Evolutionary conservation across 768 basidiomycete genomes (phyloP), one percentile per base, ranked within the genome.

Genomic region (Lactarius indigo): DNA sequence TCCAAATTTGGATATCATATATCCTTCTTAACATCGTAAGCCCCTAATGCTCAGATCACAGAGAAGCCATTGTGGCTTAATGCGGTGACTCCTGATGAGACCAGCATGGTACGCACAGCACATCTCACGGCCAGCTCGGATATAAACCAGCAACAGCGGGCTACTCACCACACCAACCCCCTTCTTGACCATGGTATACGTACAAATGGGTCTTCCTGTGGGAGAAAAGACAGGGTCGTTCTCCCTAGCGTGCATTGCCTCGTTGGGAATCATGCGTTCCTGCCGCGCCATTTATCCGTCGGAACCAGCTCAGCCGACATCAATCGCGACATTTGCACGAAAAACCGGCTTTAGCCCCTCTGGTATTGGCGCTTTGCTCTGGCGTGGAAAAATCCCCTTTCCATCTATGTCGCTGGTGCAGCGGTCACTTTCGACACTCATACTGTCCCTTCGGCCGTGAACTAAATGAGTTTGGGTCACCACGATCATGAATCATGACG

Each of bases 401-500:
- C 50, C 50, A 52, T 52, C 50, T 52, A 26, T 26, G 50, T 52
- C 50, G 50, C 26, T 17, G 23, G 23, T 52, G 50, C 23, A 50
- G 41, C 47, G 8, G 15, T 41, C 15, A 15, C 15, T 41, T 44
- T n/a, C 3, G 10, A 44, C 42, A 20, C 8, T 3, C n/a, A n/a
- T 23, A 30, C 54, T 30, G 15, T 31, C 54, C 55, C 20, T 56
- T 33, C 30, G 55, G 55, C 10, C 55, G 28, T 31, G 17, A 33
- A 18, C 30, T 30, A 30, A 56, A 56, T 30, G 31, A 33, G 55
- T 33, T 33, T 56, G 55, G 55, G 28, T 31, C 44, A 44, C 44
- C 44, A 35, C 59, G 59, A 61, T 66, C 28, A 52, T 52, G 50
- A 35, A 57, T 57, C 56, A 60, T 68, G 54, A 68, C 66, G 63